Evolutionary conservation across 441 rosid genomes (phyloP).

Genomic region (Rhodomyrtus psidioides): DNA sequence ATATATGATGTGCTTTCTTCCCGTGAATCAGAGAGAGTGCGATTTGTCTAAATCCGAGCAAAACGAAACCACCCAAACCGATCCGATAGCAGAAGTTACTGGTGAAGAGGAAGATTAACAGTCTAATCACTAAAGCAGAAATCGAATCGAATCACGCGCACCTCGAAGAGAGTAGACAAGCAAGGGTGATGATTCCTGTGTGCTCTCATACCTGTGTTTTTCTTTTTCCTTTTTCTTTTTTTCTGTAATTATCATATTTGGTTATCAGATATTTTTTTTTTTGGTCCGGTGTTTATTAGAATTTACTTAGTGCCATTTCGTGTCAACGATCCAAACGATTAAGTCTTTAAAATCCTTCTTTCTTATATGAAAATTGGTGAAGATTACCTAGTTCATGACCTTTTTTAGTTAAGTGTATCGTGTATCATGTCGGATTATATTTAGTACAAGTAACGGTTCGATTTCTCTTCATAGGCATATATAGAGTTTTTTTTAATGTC

Average conservation of each 20-base stretch:
- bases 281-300: background rate
- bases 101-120: too few species aligned
- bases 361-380: background rate
- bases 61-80: too few species aligned
- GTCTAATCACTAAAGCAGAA: too few species aligned
- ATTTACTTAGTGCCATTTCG: background rate
- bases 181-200: background rate
- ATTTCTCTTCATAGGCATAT: background rate
- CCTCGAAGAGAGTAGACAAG: too few species aligned
- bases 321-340: background rate
- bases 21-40: too few species aligned
- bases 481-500: too few species aligned
- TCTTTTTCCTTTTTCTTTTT: background rate
- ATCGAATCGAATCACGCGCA: too few species aligned
- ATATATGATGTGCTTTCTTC: too few species aligned
- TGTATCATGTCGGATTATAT: accelerated
- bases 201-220: accelerated
- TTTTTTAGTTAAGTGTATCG: accelerated
- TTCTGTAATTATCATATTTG: background rate
- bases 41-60: too few species aligned
- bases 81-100: too few species aligned
- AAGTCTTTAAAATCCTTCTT: accelerated
- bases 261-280: background rate
- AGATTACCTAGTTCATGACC: accelerated
- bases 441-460: background rate